Evolutionary conservation across 2,329 filamentous ascomycete species (phyloP).

Genomic region (Fusarium sp.): DNA sequence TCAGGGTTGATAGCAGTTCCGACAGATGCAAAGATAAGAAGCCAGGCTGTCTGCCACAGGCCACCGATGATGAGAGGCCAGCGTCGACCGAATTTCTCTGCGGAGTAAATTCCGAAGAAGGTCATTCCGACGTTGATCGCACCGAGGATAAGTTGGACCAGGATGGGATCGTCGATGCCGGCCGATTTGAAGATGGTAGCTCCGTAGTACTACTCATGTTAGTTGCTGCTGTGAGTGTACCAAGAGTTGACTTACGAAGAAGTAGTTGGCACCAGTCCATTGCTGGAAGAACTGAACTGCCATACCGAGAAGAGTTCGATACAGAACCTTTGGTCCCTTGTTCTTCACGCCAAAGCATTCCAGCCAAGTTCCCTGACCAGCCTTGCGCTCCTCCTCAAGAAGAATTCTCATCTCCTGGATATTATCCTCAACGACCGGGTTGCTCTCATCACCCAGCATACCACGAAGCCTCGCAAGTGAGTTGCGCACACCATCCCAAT

Average conservation of each 20-base stretch:
- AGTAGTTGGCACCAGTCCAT: conserved; percentile 72
- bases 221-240: fast-evolving
- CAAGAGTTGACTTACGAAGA: conserved; percentile 65
- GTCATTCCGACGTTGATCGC: conserved; percentile 77
- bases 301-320: conserved; percentile 74
- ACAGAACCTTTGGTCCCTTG: conserved; percentile 68
- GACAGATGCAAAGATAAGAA: conserved; percentile 73
- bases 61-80: conserved; percentile 75
- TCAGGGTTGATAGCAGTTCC: conserved; percentile 62
- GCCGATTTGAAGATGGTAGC: conserved; percentile 76
- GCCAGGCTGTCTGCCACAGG: conserved; percentile 75
- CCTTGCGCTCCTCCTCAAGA: conserved; percentile 60
- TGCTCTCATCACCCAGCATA: conserved; percentile 61
- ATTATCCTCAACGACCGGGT: conserved; percentile 63
- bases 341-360: conserved; percentile 71
- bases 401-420: conserved; percentile 65
- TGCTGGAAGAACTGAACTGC: conserved; percentile 76
- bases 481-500: conserved; percentile 62
- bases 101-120: conserved; percentile 75
- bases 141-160: conserved; percentile 76
- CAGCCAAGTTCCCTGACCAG: conserved; percentile 64
- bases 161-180: conserved; percentile 74
- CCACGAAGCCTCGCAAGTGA: conserved; percentile 67
- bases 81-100: conserved; percentile 76
- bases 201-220: conserved; percentile 68